These are phyloP conservation scores for Incumbomyces delicatus DNA, from an alignment of 2,329 filamentous ascomycete genomes.

Conservation along the genomic window DNA sequence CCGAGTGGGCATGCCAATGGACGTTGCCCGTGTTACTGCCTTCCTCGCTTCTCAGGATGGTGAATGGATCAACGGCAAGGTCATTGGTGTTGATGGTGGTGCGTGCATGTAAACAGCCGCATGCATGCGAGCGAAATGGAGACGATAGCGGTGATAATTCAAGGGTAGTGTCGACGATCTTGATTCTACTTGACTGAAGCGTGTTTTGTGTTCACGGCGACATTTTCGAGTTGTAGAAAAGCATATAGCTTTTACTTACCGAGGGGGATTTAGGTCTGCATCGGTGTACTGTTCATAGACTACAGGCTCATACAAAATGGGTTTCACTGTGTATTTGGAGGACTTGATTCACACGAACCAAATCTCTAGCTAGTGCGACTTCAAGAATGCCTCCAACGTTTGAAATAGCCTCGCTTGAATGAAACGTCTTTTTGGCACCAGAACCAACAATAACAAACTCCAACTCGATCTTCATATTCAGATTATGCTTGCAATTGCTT, in stretches of 20 bases:
- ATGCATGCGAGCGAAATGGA: neutral
- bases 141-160: too few species aligned
- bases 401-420: too few species aligned
- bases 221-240: constrained; percentile 1
- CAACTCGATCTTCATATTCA: too few species aligned
- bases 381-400: too few species aligned
- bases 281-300: constrained; percentile 3
- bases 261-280: neutral
- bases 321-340: neutral
- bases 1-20: constrained; percentile 48
- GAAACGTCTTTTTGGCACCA: too few species aligned
- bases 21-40: constrained; percentile 50
- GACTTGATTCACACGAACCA: neutral
- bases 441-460: too few species aligned
- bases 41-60: constrained; percentile 48
- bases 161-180: neutral
- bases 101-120: constrained; percentile 19
- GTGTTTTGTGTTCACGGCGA: constrained; percentile 3
- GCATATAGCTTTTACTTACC: neutral
- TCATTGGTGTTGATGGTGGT: constrained; percentile 28
- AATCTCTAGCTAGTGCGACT: too few species aligned
- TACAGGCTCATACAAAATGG: constrained; percentile 3
- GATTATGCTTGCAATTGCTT: too few species aligned
- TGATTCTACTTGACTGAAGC: neutral
- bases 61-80: constrained; percentile 45